Evolutionary conservation across 2,329 filamentous ascomycete species (phyloP), one percentile per base, ranked within the genome.

Genomic region (Botrytis hyacinthi): DNA sequence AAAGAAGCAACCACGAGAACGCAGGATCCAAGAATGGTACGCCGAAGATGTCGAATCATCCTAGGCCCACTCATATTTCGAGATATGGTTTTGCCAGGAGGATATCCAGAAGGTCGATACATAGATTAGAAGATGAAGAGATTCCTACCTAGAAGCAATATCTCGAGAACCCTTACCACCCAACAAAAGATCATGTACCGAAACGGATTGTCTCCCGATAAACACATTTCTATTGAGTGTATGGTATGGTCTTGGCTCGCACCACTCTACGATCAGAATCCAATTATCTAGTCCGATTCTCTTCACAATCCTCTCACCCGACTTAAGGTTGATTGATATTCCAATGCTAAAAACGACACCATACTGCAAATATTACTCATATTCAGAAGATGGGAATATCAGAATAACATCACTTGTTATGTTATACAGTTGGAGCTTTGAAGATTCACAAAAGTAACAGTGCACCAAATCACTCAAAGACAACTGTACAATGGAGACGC

Each of bases 181-280:
- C 60, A 72, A 71, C 22, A 71, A 61, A 66, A 91, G 81, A 75
- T 89, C 86, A 78, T 87, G 90, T 0, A 46, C 87, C 3, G 88
- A 89, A 9, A 87, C 88, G 78, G 87, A 90, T 80, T 91, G 89
- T 8, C 86, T 84, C 80, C 88, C 85, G 1, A 88, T 85, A 1
- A 82, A 82, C 75, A 87, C 86, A 66, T 82, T 81, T 73, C 86
- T 84, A 78, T 88, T 87, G 35, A 87, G 79, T 79, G 85, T 46
- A 46, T 46, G 18, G 2, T 84, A 78, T 1, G 86, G 81, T 42
- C 84, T 82, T 3, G 82, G 80, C 77, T 89, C 87, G 68, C 87
- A 88, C 89, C 89, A 91, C 78, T 91, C 89, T n/a, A 91, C 81
- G 29, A 91, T 78, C n/a, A 92, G 81, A n/a, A 90, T 82, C 2